Evolutionary conservation across 2,329 filamentous ascomycete species (phyloP), one percentile per base, ranked within the genome.

Genomic region (Samsoniella hepiali): DNA sequence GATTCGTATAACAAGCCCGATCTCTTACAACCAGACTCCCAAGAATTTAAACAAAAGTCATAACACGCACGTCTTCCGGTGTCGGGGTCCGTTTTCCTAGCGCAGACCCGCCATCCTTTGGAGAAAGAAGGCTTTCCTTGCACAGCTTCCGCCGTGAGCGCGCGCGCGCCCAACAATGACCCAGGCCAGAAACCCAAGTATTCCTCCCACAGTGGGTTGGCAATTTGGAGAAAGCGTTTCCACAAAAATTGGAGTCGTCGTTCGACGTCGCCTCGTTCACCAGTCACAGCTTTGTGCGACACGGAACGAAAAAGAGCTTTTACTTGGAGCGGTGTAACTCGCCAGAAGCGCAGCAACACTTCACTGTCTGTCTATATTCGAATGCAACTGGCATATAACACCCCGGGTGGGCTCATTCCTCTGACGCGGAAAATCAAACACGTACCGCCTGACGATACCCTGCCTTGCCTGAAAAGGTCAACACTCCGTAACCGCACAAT

Each of bases 351-450:
- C 15, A 17, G 38, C 45, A 32, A 31, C 34, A 32, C 38, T 50
- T 40, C 27, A 49, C 45, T 11, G 22, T 22, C 22, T 22, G 22
- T n/a, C 38, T 29, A 49, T 40, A 51, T 27, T n/a, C 57, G 15
- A 42, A 22, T 32, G 31, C 40, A 5, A 27, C 13, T 51, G 13
- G 45, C 34, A 42, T 42, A 13, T 15, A 9, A 32, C 7, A n/a
- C 32, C 9, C 11, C 32, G 22, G 22, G 34, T 10, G 34, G 31
- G 31, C 34, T 17, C 34, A 51, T 42, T 15, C 13, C 31, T 42
- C 45, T 32, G 45, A 51, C 34, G 45, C 57, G 27, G 59, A 45
- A 61, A 47, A 62, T 62, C 59, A 62, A 62, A 62, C 59, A 38
- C n/a, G 50, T n/a, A 17, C 27, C 29, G 36, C 38, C 40, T 22